Percentiles rank a stretch among this genome's conserved stretches.
These are phyloP conservation scores for Candida koratica DNA, from an alignment of 805 yeast species.

Conservation along the genomic window DNA sequence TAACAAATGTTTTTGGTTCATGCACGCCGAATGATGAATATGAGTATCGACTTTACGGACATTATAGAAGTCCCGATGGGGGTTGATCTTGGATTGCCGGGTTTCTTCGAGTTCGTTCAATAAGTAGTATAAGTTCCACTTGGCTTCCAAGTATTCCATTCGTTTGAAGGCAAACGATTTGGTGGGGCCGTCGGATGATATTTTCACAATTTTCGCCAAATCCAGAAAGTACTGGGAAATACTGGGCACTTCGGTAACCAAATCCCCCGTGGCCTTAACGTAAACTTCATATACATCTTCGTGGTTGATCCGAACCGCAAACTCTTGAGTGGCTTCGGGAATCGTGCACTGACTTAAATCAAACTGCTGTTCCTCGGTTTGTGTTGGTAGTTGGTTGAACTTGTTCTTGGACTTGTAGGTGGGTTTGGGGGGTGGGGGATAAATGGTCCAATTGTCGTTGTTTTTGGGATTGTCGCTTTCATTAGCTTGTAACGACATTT, in stretches of 20 bases:
- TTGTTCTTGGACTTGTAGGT: slow-evolving; percentile 60
- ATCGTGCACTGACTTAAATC: slow-evolving; percentile 53
- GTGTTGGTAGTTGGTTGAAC: slow-evolving; percentile 42
- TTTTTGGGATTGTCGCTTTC: slow-evolving; percentile 85
- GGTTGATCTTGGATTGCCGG: slow-evolving; percentile 83
- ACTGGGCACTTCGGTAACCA: slow-evolving; percentile 66
- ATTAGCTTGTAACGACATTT: slow-evolving; percentile 59
- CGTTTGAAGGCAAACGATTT: slow-evolving; percentile 95
- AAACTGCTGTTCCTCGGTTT: slow-evolving; percentile 45
- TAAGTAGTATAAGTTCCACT: slow-evolving; percentile 87
- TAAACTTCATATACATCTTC: slow-evolving; percentile 71
- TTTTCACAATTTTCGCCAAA: slow-evolving; percentile 63
- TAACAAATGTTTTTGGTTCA: slow-evolving; percentile 95
- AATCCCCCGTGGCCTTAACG: slow-evolving; percentile 22
- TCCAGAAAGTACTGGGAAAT: slow-evolving; percentile 83
- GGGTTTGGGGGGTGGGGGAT: slow-evolving; percentile 94
- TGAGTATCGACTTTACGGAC: slow-evolving; percentile 97
- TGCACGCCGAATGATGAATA: slow-evolving; percentile 98
- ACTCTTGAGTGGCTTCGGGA: slow-evolving; percentile 45
- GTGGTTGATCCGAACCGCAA: slow-evolving; percentile 45
- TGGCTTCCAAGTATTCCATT: slow-evolving; percentile 89
- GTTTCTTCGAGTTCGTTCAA: slow-evolving; percentile 92
- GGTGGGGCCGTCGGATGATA: slow-evolving; percentile 92
- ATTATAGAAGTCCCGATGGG: slow-evolving; percentile 96
- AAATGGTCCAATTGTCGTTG: slow-evolving; percentile 63